phyloP scores from a whole-genome alignment of 768 basidiomycete genomes.

The Lactarius vividus region DNA sequence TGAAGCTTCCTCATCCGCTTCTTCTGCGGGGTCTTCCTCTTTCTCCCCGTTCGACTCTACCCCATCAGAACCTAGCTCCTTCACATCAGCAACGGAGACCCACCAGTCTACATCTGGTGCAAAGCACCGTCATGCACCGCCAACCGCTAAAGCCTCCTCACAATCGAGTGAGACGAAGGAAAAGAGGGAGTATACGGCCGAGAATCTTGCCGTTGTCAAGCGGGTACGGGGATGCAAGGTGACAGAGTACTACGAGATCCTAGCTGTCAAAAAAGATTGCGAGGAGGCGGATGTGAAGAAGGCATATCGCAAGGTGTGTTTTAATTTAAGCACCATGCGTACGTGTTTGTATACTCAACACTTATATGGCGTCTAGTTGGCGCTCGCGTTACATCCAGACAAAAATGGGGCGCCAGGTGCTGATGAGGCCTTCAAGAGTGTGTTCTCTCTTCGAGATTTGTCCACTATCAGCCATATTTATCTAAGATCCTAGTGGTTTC shows the following conservation, averaged over 20 bases:
- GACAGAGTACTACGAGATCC: slow-evolving; percentile 91
- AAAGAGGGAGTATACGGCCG: slow-evolving; percentile 74
- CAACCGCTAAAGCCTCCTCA: slow-evolving; percentile 45
- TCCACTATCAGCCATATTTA: slow-evolving; percentile 21
- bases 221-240: slow-evolving; percentile 82
- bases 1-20: slow-evolving; percentile 38
- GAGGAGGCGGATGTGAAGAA: slow-evolving; percentile 87
- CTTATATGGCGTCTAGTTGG: slow-evolving; percentile 51
- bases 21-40: slow-evolving; percentile 36
- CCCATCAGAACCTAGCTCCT: slow-evolving; percentile 40
- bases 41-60: slow-evolving; percentile 38
- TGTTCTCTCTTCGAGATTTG: slow-evolving; percentile 33
- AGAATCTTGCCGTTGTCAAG: slow-evolving; percentile 81
- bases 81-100: slow-evolving; percentile 54
- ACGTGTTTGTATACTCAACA: not conserved
- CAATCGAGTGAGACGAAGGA: slow-evolving; percentile 37
- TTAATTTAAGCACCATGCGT: slow-evolving; percentile 1
- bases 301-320: slow-evolving; percentile 88
- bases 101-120: slow-evolving; percentile 74
- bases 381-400: slow-evolving; percentile 85
- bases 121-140: slow-evolving; percentile 54
- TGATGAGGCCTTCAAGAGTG: slow-evolving; percentile 97
- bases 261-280: slow-evolving; percentile 74
- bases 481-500: slow-evolving; percentile 72
- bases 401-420: slow-evolving; percentile 98